Evolutionary conservation across 345 rosid species (phyloP).

Genomic region (Murraya koenigii): DNA sequence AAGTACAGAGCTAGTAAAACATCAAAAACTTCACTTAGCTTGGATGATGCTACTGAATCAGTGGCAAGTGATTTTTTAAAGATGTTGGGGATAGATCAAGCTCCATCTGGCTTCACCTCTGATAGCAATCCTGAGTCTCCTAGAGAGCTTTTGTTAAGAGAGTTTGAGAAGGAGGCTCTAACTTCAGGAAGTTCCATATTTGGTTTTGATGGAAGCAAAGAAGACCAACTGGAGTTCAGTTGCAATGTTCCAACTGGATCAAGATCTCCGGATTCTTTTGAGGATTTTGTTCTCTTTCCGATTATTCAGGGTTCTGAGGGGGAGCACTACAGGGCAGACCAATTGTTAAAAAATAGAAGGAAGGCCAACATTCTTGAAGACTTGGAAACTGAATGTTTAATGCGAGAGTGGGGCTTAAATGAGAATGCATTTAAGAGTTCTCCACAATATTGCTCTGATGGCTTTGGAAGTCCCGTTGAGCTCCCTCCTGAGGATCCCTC

Average conservation of each 20-base stretch:
- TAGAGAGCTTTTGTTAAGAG: conserved; percentile 63
- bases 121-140: conserved; percentile 73
- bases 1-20: conserved; percentile 36
- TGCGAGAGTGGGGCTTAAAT: conserved; percentile 55
- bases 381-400: conserved; percentile 67
- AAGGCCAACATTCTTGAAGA: conserved; percentile 55
- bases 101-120: conserved; percentile 34
- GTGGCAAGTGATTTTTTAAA: conserved; percentile 69
- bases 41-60: conserved; percentile 60
- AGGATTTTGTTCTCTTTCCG: conserved; percentile 40
- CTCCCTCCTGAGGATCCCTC: conserved; percentile 31
- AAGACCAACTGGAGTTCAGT: conserved; percentile 23
- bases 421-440: conserved; percentile 53
- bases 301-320: conserved; percentile 33
- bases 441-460: conserved; percentile 41
- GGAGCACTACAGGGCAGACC: conserved; percentile 33
- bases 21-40: conserved; percentile 45
- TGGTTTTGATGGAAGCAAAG: conserved; percentile 29
- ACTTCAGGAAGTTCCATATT: conserved; percentile 44
- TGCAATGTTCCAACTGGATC: conserved; percentile 15
- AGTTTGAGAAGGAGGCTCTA: conserved; percentile 71
- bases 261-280: conserved; percentile 22
- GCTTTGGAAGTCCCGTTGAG: conserved; percentile 88
- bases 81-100: conserved; percentile 53
- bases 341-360: conserved; percentile 43